Base-by-base conservation (phyloP, 768 basidiomycete genomes). In the Suillus paluster region DNA sequence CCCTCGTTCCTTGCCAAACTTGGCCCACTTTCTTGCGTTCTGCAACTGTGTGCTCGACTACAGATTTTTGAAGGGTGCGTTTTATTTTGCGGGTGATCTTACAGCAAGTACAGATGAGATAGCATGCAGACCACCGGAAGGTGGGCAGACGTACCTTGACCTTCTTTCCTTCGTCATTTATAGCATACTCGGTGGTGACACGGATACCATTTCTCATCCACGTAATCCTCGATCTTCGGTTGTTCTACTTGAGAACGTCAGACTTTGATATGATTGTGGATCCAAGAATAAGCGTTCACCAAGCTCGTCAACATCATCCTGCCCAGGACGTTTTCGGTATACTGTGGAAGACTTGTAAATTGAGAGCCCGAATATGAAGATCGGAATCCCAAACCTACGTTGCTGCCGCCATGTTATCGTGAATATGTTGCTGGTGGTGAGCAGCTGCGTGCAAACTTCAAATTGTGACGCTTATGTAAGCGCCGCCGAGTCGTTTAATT, bases 41-140 rank as follows among this genome's bases (percentile, higher is more conserved):
- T 0, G 97, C 97, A 12, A 98, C 95, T 25, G 85, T 83, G 72
- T 97, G 96, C 63, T 95, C 92, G n/a, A 99, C 97, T 41, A 94
- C 83, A 10, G 92, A 89, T 73, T 94, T 96, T 72, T 95, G 92
- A 15, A 97, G 83, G 1, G 88, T 89, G 33, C 95, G 86, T 76
- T 90, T 91, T 72, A 90, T 95, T 67, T 87, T 88, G 63, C 93
- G 86, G 19, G 92, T 97, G 61, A 95, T 88, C 94, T 96, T 65
- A 14, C 42, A 23, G 23, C 33, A 53, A 53, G 19, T 10, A 30
- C 10, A 49, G 48, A 49, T 49, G 48, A 49, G 17, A 19, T n/a
- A 5, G 10, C 30, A 50, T 50, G 49, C 27, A 3, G 25, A 55
- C 36, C 5, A 15, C 15, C 23, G 8, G 53, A 11, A n/a, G 53